Evolutionary conservation across 768 basidiomycete genomes (phyloP), one percentile per base, ranked within the genome.

Genomic region (Termitomyces sp.): DNA sequence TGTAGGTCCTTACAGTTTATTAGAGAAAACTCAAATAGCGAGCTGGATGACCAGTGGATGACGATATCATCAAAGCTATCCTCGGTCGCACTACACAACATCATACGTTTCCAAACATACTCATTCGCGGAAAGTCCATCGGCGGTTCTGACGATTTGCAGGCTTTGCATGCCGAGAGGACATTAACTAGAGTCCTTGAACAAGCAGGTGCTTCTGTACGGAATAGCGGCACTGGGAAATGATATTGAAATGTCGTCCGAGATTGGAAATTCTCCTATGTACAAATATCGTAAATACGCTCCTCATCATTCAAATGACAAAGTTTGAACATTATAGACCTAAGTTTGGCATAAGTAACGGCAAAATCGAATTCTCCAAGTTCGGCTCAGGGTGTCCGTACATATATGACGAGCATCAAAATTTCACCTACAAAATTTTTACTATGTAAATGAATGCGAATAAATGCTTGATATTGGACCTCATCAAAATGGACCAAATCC

Each of bases 61-160:
- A 79, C 0, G 74, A 77, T 9, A 75, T 84, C 34, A 79, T 94
- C 63, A 92, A 94, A 71, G 72, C 76, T 10, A 73, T 93, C 36
- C 75, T 94, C 52, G 77, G 76, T 9, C 85, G 91, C 42, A 72
- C 92, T 36, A 94, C 91, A 2, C 73, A 75, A 3, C 88, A 80
- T 14, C 71, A 79, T 7, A 93, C 92, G 4, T 91, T 92, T 70
- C 92, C 92, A 1, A 94, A 94, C 63, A 75, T 90, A 57, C 65
- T 94, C 32, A 67, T 93, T 12, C 77, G 78, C 20, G 91, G 90
- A 9, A 77, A 74, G 51, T 84, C 84, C 6, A 75, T 91, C 2
- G 87, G 88, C 10, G 90, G 90, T 38, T 86, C 81, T 1, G 89
- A 91, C 64, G 78, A 85, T 25, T 72, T 92, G 11, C 72, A 75